Percentiles rank a stretch among this genome's conserved stretches.
Evolutionary conservation across 345 rosid species (phyloP).

Genomic region (Capsella bursapastoris): DNA sequence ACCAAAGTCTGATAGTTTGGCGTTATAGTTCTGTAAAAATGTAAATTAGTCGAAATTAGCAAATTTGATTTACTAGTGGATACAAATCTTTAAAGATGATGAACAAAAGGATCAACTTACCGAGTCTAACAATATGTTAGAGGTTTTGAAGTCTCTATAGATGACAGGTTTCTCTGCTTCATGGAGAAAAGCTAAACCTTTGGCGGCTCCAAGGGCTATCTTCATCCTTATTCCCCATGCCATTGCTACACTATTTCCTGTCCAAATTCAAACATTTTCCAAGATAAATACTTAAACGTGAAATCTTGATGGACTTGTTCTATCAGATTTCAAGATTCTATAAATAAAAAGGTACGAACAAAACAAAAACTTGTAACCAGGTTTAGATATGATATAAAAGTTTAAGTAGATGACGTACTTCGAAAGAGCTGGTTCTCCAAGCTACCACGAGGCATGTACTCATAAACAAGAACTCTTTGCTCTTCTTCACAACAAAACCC

Average conservation of each 20-base stretch:
- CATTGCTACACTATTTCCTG: slow-evolving; percentile 62
- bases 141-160: slow-evolving; percentile 78
- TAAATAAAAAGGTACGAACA: too few species aligned
- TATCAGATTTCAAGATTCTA: too few species aligned
- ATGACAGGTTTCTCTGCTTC: slow-evolving; percentile 74
- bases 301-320: neutral
- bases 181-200: slow-evolving; percentile 82
- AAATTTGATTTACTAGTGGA: neutral
- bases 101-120: slow-evolving; percentile 44
- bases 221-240: slow-evolving; percentile 83
- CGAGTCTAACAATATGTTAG: slow-evolving; percentile 70
- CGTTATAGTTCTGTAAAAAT: slow-evolving; percentile 46
- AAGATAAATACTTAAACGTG: neutral
- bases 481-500: slow-evolving; percentile 84
- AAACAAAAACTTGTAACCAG: too few species aligned
- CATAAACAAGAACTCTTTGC: slow-evolving; percentile 73
- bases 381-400: neutral
- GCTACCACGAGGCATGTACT: slow-evolving; percentile 76
- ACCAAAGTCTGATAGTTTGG: slow-evolving; percentile 62
- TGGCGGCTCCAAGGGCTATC: slow-evolving; percentile 79
- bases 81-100: neutral
- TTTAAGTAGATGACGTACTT: slow-evolving; percentile 46
- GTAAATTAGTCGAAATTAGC: neutral
- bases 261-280: neutral
- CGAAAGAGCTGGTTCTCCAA: slow-evolving; percentile 75